Evolutionary conservation across 164 flowering plant species (phyloP), one percentile per base, ranked within the genome.

Genomic region (Paratinospora sagittata): DNA sequence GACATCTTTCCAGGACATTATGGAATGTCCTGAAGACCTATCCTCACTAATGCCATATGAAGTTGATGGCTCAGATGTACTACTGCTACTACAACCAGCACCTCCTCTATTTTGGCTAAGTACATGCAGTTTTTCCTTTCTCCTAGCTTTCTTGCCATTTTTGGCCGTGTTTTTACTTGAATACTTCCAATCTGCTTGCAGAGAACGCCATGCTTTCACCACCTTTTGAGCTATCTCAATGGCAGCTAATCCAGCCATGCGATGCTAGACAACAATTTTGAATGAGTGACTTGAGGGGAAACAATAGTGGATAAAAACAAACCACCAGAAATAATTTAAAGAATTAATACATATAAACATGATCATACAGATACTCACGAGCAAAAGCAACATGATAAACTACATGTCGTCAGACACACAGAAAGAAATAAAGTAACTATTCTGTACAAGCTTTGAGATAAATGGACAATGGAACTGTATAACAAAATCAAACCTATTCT

Each of bases 161-260:
- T 85, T 95, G 66, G 84, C 52, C 3, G 81, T 43, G 72, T 77
- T 78, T 81, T 82, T 93, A 78, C 76, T 89, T 49, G 91, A 81
- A 79, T 73, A n/a, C 74, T 85, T 95, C 92, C 89, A 85, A 70
- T 93, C 98, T 49, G 80, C 74, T 74, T 85, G 97, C 71, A 90
- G 62, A 73, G 91, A 78, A 69, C 97, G 99, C 97, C 97, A 95
- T 76, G 85, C 90, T 77, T 85, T 95, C 66, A 91, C 87, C 69
- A 95, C 93, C 85, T 84, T 92, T 73, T 95, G 99, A n/a, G 99
- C 99, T 79, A 95, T 87, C 80, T 95, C 97, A 73, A 95, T 90
- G 45, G 90, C 96, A 77, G 99, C 99, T 70, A 95, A 86, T 65
- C 99, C 99, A 10, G 99, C 99, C 99, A 95, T 95, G 14, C 99